Percentiles rank a stretch among this genome's conserved stretches.
Conservation (phyloP, 768 basidiomycete genomes). For the Hygrophoropsis aurantiaca region DNA sequence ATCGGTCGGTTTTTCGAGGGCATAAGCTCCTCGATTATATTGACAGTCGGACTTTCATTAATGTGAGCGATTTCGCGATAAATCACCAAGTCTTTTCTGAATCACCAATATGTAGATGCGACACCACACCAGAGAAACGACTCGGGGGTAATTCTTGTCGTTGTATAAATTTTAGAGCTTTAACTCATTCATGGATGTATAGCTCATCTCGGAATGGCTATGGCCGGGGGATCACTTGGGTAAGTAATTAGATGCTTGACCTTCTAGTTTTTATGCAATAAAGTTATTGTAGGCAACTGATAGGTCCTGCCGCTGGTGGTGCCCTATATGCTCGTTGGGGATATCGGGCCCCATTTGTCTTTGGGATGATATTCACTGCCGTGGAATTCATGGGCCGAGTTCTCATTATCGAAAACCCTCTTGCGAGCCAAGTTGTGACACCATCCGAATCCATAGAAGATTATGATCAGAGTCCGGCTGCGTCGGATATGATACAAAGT, state of each 20-base stretch:
- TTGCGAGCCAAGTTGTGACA: too few relatives aligned
- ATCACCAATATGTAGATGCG: conserved; percentile 30
- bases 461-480: neutral
- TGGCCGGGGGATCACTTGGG: conserved; percentile 40
- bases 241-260: conserved; percentile 10
- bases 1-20: conserved; percentile 40
- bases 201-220: conserved; percentile 41
- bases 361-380: conserved; percentile 30
- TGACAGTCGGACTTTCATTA: conserved; percentile 39
- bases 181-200: neutral
- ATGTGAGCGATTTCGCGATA: conserved; percentile 22
- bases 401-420: conserved; percentile 40
- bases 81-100: neutral
- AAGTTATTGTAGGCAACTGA: conserved; percentile 22
- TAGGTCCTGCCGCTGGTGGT: conserved; percentile 40
- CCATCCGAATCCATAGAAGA: conserved; percentile 8
- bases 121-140: conserved; percentile 32
- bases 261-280: neutral
- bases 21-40: conserved; percentile 38
- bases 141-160: conserved; percentile 30
- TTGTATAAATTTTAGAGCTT: too few relatives aligned
- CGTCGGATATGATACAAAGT: neutral
- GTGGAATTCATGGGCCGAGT: conserved; percentile 36
- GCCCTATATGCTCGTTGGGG: conserved; percentile 35
- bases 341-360: conserved; percentile 38